These are phyloP conservation scores for Wickerhamomyces chambardii DNA, from an alignment of 805 yeast species.

Conservation along the genomic window DNA sequence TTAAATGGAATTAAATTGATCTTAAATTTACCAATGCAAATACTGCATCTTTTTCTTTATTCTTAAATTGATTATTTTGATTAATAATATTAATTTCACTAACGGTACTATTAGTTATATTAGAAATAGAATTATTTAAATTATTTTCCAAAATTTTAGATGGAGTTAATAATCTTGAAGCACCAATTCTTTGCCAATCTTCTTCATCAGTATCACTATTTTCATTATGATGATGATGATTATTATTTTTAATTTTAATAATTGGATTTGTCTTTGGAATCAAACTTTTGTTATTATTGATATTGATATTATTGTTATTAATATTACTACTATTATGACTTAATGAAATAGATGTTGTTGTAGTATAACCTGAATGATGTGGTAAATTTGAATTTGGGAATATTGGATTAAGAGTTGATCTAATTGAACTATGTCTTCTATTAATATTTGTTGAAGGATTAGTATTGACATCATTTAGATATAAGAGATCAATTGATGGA, in stretches of 20 bases:
- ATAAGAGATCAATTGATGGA: conserved; percentile 15
- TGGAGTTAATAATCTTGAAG: conserved; percentile 37
- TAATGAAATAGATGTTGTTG: no score
- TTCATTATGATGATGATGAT: conserved; percentile 12
- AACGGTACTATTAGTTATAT: conserved; percentile 2
- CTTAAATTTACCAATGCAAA: conserved; percentile 55
- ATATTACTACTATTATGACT: no score
- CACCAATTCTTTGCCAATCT: conserved; percentile 92
- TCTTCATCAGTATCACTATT: conserved; percentile 78
- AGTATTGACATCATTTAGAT: background rate
- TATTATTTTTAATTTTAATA: conserved; percentile 19
- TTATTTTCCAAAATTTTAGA: conserved; percentile 8
- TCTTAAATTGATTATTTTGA: no score
- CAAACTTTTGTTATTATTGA: no score
- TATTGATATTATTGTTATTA: conserved; percentile 29
- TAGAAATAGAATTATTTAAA: background rate
- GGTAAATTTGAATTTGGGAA: no score
- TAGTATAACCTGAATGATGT: no score
- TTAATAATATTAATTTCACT: conserved; percentile 2
- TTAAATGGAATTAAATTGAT: conserved; percentile 18
- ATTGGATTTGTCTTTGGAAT: conserved; percentile 5
- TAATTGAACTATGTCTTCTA: conserved; percentile 21
- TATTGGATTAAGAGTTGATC: conserved; percentile 26
- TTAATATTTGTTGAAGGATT: conserved; percentile 1
- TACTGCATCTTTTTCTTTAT: conserved; percentile 46